Base-by-base conservation (phyloP, 192 early-diverging fungal species). In the Coemansia sp. region DNA sequence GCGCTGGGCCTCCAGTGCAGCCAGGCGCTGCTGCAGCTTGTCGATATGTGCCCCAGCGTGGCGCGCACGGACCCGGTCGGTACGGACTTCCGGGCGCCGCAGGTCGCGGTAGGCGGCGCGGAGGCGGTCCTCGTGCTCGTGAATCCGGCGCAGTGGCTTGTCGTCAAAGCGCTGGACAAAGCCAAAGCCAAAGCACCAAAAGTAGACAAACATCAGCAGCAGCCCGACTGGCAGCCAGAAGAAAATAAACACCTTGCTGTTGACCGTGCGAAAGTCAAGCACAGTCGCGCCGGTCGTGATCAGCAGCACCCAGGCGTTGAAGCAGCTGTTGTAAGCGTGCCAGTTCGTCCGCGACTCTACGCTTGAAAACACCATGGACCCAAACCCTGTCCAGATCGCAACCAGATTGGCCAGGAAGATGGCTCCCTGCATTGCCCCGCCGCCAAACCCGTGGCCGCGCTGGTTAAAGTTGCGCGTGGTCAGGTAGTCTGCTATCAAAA, bases 181-280 rank as follows among this genome's bases (percentile, higher is more conserved):
- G 41, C 71, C 71, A 9, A 52, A 31, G 43, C 51, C 71, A 48
- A 75, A 64, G 60, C 64, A 64, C 47, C 54, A 58, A 36, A 59
- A 63, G 30, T 51, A 75, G 17, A 60, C 60, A 46, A 75, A 59
- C 65, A 75, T 67, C n/a, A 75, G 34, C 20, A 67, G 53, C 46
- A 67, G 28, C 26, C 71, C 71, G 32, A 67, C 44, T n/a, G 71
- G 71, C 19, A 75, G 60, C 71, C 71, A 75, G 54, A 75, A 75
- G 30, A 75, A 60, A 6, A 67, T 50, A 35, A 75, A 75, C 8
- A 67, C 44, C 40, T 63, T 57, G 55, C 71, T 75, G 47, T 60
- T 67, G 28, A 44, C 38, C 2, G 71, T 75, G 19, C 37, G 18
- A 19, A 51, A 47, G 32, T 49, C 44, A 20, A 64, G 46, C 13